A percentile compares a stretch with the other conserved stretches of the same genome.
Conservation (phyloP, 148 eudicot species). For the Hydrangea macrophylla region DNA sequence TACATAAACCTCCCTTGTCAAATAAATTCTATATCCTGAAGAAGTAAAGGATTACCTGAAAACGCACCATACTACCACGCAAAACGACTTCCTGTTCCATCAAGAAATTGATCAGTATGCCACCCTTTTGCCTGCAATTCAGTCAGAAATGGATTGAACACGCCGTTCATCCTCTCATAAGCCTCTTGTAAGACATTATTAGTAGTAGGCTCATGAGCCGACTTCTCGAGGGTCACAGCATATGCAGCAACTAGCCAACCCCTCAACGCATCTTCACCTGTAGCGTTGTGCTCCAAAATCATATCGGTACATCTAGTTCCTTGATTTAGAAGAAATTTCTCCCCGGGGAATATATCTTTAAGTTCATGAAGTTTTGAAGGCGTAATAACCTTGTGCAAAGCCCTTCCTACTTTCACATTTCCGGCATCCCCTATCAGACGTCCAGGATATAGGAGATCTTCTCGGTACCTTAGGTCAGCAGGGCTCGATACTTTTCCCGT, state of each 20-base stretch:
- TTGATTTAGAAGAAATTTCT: constrained; percentile 66
- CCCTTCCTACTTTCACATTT: constrained; percentile 76
- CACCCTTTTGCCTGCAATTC: constrained; percentile 80
- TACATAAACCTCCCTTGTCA: neutral
- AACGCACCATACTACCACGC: constrained; percentile 24
- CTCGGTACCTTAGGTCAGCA: constrained; percentile 84
- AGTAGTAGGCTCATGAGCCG: constrained; percentile 19
- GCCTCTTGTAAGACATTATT: constrained; percentile 48
- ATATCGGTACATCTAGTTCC: constrained; percentile 63
- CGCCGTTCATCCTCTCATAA: constrained; percentile 71
- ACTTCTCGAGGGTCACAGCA: constrained; percentile 44
- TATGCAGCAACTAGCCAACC: constrained; percentile 97
- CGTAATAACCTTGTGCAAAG: constrained; percentile 53
- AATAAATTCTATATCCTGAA: neutral
- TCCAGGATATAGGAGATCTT: constrained; percentile 85
- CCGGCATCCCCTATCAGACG: constrained; percentile 86
- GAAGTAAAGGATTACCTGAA: constrained; percentile 9
- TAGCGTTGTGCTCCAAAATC: constrained; percentile 78
- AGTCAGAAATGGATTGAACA: constrained; percentile 56
- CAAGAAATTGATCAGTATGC: constrained; percentile 98
- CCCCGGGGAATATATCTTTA: constrained; percentile 70
- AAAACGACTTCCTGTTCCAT: constrained; percentile 87
- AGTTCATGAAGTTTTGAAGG: constrained; percentile 68
- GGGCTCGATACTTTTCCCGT: constrained; percentile 79
- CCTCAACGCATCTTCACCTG: constrained; percentile 91